Evolutionary conservation across 305 asterid species (phyloP).

Genomic region (Solanum chacoense): DNA sequence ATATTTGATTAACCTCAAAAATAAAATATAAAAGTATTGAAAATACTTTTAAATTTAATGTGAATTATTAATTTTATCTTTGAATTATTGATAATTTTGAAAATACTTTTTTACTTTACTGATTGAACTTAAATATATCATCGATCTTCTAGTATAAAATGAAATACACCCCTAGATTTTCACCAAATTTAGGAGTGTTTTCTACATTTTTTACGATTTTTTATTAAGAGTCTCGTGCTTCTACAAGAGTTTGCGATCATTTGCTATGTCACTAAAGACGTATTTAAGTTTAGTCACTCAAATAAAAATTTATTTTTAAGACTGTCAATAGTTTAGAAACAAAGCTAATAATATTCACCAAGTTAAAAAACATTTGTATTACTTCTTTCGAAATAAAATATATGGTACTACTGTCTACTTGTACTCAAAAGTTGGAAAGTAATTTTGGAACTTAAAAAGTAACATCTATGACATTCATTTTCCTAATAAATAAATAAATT

Average conservation of each 20-base stretch:
- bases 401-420: background rate
- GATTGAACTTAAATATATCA: too few species aligned
- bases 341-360: fast-evolving
- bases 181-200: background rate
- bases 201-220: fast-evolving
- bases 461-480: background rate
- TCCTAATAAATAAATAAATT: background rate
- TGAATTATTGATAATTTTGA: background rate
- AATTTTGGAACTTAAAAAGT: background rate
- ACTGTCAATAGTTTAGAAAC: fast-evolving
- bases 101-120: too few species aligned
- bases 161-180: background rate
- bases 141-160: too few species aligned
- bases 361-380: too few species aligned
- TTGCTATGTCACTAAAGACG: fast-evolving
- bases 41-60: too few species aligned
- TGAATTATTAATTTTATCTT: too few species aligned
- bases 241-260: too few species aligned
- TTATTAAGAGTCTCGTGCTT: too few species aligned
- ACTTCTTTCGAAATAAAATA: background rate
- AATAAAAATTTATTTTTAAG: fast-evolving
- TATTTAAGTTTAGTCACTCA: too few species aligned
- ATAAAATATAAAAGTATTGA: background rate
- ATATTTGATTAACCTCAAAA: background rate
- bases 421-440: background rate